Evolutionary conservation across 2,329 filamentous ascomycete genomes (phyloP), one percentile per base, ranked within the genome.

Genomic region (Hymenoscyphus occultus): DNA sequence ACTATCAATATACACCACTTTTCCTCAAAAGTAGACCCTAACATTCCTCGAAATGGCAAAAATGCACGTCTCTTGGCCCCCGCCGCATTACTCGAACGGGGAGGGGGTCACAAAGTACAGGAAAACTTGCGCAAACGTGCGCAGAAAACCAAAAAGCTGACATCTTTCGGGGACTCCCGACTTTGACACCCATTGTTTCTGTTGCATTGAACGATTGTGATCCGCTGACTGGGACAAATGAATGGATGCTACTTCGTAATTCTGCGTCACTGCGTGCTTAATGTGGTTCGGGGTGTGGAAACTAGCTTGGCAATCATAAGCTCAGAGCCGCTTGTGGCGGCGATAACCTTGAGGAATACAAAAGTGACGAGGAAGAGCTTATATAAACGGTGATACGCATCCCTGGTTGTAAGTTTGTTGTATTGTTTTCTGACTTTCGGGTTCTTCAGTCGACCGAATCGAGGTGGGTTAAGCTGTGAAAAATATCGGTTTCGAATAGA

Each of bases 71-170:
- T 22, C 7, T 10, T 35, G 1, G 9, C 35, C 35, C 35, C 35
- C 35, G 35, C 19, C 19, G 48, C 48, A 22, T 54, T 54, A 22
- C 22, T 28, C 19, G 48, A 28, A 31, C 48, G 13, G 48, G 48
- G 48, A 16, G 19, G 48, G 2, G 6, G 4, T 7, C 35, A 54
- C 13, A 19, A 54, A 28, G 22, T 54, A 13, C 14, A 35, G 31
- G 39, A 39, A 63, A 64, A 64, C 28, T 19, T 54, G 62, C 39
- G 59, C 40, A 64, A 64, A 57, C 56, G 22, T 35, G 56, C 56
- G 56, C 56, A 57, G n/a, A 39, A 57, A 32, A 57, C 7, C 6
- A 31, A n/a, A 32, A 48, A 45, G 28, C 28, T 7, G 19, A 31
- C 7, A 7, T 4, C 59, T 22, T 28, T 51, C 19, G 39, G n/a